These are phyloP conservation scores for Penicillium manginii DNA, from an alignment of 495 filamentous ascomycete species.

Conservation along the genomic window DNA sequence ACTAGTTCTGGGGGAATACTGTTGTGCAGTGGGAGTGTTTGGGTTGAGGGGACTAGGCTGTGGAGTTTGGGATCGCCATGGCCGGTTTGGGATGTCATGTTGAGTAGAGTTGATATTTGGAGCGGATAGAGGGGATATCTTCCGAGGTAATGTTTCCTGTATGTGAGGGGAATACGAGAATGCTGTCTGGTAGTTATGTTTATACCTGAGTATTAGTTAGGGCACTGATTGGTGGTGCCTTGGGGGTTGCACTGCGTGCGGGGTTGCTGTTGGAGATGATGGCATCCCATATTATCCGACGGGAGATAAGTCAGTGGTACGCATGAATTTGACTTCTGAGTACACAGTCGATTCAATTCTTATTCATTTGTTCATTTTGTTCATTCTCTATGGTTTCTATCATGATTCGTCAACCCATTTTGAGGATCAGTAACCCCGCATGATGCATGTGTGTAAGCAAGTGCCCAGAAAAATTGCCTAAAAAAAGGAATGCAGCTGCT, in stretches of 20 bases:
- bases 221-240: too few species aligned
- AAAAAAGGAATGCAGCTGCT: not conserved
- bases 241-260: too few species aligned
- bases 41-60: slow-evolving; percentile 20
- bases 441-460: not conserved
- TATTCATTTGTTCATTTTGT: not conserved
- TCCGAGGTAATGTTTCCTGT: too few species aligned
- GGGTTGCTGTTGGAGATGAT: too few species aligned
- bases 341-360: not conserved
- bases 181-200: too few species aligned
- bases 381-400: not conserved
- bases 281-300: too few species aligned
- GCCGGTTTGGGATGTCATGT: slow-evolving; percentile 12
- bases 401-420: not conserved
- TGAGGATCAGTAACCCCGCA: not conserved
- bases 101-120: not conserved
- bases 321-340: too few species aligned
- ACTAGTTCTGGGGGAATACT: slow-evolving; percentile 40
- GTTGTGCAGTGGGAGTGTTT: slow-evolving; percentile 40
- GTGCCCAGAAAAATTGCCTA: not conserved
- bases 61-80: slow-evolving; percentile 24
- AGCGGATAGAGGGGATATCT: not conserved
- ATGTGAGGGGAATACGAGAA: too few species aligned
- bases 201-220: too few species aligned
- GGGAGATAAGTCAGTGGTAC: too few species aligned